A percentile compares a stretch with the other conserved stretches of the same genome.
Evolutionary conservation across 148 eudicot species (phyloP).

Genomic region (Persicaria tinctoria): DNA sequence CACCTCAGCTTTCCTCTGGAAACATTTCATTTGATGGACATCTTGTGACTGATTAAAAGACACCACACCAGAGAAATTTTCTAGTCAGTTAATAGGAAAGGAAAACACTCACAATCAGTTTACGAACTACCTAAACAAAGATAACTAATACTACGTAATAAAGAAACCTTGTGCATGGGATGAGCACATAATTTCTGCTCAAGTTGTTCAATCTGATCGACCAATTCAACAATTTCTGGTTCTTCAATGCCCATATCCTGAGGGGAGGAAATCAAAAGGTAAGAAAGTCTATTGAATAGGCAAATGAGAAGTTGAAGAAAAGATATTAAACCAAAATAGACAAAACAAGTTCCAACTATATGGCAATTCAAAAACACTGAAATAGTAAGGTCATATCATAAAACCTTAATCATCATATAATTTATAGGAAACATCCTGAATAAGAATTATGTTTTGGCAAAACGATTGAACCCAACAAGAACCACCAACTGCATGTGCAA

Average conservation of each 20-base stretch:
- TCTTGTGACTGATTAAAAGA: constrained; percentile 60
- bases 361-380: background rate
- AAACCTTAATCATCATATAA: background rate
- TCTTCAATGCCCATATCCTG: constrained; percentile 98
- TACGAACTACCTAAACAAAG: background rate
- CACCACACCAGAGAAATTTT: background rate
- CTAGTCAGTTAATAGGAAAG: background rate
- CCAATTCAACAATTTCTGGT: constrained; percentile 71
- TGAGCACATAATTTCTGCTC: constrained; percentile 66
- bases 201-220: constrained; percentile 76
- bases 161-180: constrained; percentile 73
- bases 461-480: background rate
- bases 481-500: no score
- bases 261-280: background rate
- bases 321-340: background rate
- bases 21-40: constrained; percentile 71
- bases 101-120: background rate
- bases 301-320: background rate
- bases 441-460: background rate
- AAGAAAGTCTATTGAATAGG: background rate
- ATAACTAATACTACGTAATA: background rate
- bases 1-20: constrained; percentile 89
- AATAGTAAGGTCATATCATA: background rate
- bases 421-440: background rate
- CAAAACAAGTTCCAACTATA: background rate